These are phyloP conservation scores for Didymella segeticola DNA, from an alignment of 2,329 filamentous ascomycete genomes.

Conservation along the genomic window DNA sequence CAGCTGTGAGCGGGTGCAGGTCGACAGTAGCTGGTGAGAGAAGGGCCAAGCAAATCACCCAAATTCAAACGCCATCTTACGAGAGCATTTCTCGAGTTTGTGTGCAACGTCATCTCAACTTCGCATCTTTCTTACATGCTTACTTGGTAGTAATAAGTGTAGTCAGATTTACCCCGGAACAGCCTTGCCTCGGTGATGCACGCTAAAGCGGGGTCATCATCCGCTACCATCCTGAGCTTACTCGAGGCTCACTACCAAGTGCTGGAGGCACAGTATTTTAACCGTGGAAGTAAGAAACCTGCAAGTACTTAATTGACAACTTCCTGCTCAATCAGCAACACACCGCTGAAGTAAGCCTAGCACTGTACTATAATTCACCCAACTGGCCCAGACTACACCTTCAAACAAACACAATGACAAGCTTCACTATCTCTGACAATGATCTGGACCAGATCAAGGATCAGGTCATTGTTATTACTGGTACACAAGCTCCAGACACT, in stretches of 20 bases:
- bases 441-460: slow-evolving; percentile 54
- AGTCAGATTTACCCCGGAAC: not conserved
- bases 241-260: slow-evolving; percentile 8
- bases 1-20: not conserved
- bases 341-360: not conserved
- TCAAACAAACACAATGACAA: slow-evolving; percentile 30
- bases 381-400: not conserved
- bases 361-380: not conserved
- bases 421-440: slow-evolving; percentile 55
- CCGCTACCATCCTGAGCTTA: slow-evolving; percentile 1
- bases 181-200: not conserved
- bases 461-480: slow-evolving; percentile 62
- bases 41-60: not conserved
- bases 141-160: not conserved
- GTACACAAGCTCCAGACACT: slow-evolving; percentile 35
- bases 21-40: not conserved
- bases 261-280: too few species aligned
- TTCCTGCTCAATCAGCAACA: too few species aligned
- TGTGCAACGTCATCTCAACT: not conserved
- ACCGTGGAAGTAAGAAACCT: too few species aligned
- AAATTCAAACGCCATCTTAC: not conserved
- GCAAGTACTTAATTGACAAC: too few species aligned
- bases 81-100: not conserved
- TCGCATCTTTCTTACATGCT: not conserved
- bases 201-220: slow-evolving; percentile 14